Evolutionary conservation across 208 protist genomes (phyloP).

Genomic region (Trypanosoma cruzi): DNA sequence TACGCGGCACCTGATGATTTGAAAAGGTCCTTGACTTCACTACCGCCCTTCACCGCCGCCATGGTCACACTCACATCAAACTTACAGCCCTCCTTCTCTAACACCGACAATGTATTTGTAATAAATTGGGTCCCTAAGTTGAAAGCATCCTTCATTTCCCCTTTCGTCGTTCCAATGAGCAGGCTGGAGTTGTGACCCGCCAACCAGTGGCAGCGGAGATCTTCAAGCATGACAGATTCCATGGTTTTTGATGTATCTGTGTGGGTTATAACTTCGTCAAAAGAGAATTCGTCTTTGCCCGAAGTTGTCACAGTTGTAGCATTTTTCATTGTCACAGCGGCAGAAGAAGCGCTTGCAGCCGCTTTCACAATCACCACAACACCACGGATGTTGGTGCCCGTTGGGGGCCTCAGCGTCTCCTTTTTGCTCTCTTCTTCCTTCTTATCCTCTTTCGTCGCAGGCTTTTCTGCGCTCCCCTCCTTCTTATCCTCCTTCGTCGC

Average conservation of each 20-base stretch:
- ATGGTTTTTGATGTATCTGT: constrained; percentile 36
- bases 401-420: constrained; percentile 18
- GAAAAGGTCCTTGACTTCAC: constrained; percentile 58
- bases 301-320: constrained; percentile 34
- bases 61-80: constrained; percentile 66
- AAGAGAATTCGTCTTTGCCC: constrained; percentile 37
- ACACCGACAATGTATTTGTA: constrained; percentile 42
- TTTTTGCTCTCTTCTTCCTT: constrained; percentile 16
- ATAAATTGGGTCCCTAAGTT: constrained; percentile 55
- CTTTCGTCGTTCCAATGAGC: constrained; percentile 44
- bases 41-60: constrained; percentile 50
- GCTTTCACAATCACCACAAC: constrained; percentile 31
- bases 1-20: constrained; percentile 54
- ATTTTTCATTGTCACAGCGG: constrained; percentile 40
- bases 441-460: constrained; percentile 14
- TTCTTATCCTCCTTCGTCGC: constrained; percentile 28
- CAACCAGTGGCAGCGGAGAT: constrained; percentile 59
- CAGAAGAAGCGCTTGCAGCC: background rate
- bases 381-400: constrained; percentile 40
- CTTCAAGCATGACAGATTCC: constrained; percentile 42
- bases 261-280: constrained; percentile 57
- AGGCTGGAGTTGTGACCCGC: constrained; percentile 62
- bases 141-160: constrained; percentile 30
- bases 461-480: background rate
- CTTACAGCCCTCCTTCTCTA: constrained; percentile 36